phyloP scores from a whole-genome alignment of 2,329 filamentous ascomycete genomes.

The Claviceps arundinis region DNA sequence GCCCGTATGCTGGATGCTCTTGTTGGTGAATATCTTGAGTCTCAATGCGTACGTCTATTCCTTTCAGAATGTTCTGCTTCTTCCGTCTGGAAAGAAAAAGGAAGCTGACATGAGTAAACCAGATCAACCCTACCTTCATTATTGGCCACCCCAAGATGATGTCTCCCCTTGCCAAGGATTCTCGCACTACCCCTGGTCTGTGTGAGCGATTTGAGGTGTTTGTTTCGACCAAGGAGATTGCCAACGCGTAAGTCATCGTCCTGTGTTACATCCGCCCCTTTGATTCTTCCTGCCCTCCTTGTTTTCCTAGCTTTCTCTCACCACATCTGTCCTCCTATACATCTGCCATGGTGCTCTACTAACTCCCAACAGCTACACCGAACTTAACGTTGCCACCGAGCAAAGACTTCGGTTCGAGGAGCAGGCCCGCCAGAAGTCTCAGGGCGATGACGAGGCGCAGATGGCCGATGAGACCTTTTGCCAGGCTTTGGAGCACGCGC shows the following conservation, averaged over 20 bases:
- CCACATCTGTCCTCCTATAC: neutral
- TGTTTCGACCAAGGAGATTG: constrained; percentile 65
- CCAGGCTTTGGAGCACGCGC: constrained; percentile 72
- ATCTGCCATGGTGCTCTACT: neutral
- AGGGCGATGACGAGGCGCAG: constrained; percentile 95
- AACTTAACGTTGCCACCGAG: constrained; percentile 87
- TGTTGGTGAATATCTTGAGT: constrained; percentile 87
- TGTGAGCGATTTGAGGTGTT: constrained; percentile 98
- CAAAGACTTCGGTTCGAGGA: constrained; percentile 78
- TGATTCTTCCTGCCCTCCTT: neutral
- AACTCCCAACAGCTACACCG: constrained; percentile 50
- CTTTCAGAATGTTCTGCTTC: neutral
- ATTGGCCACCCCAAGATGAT: constrained; percentile 54
- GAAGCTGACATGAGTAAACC: neutral
- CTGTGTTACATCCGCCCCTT: too few relatives aligned
- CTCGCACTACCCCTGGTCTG: constrained; percentile 66
- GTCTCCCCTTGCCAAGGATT: constrained; percentile 93
- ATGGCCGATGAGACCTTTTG: constrained; percentile 93
- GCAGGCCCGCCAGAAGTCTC: constrained; percentile 88
- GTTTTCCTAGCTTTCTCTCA: neutral
- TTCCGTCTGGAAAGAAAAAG: neutral
- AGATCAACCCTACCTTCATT: constrained; percentile 60
- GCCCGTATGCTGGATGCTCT: constrained; percentile 94
- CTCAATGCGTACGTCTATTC: constrained; percentile 48
- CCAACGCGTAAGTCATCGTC: constrained; percentile 50